Conservation (phyloP, 2,329 filamentous ascomycete genomes). For the Phialophora verrucosa region DNA sequence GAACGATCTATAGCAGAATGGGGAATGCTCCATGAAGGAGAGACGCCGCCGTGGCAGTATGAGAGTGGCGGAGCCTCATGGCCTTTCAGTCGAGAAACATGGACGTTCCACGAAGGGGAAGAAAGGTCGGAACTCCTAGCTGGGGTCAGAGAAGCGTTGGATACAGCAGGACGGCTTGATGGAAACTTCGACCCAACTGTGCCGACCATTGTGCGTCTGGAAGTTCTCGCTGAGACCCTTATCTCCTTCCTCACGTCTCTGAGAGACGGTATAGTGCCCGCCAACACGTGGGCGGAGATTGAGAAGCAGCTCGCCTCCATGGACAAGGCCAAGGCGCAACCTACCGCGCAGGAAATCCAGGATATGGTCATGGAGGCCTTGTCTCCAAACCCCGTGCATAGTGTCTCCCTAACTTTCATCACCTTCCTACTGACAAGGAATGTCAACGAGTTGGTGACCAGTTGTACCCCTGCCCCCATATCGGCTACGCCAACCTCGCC, state of each 20-base stretch:
- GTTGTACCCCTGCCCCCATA: constrained; percentile 15
- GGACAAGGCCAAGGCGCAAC: constrained; percentile 54
- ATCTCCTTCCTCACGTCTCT: constrained; percentile 76
- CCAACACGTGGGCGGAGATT: constrained; percentile 66
- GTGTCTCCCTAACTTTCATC: constrained; percentile 87
- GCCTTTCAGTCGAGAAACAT: constrained; percentile 63
- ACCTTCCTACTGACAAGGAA: constrained; percentile 74
- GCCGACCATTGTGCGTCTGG: constrained; percentile 70
- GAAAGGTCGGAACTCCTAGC: constrained; percentile 53
- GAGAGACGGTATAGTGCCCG: constrained; percentile 77
- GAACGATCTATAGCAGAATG: constrained; percentile 67
- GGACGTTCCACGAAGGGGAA: constrained; percentile 50
- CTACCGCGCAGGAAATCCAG: constrained; percentile 61
- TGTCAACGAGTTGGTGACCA: constrained; percentile 56
- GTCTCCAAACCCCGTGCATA: constrained; percentile 73
- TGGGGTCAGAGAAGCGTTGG: constrained; percentile 68
- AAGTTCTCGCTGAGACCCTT: constrained; percentile 73
- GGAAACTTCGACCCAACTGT: constrained; percentile 68
- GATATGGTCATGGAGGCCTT: constrained; percentile 75
- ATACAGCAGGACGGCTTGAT: constrained; percentile 68
- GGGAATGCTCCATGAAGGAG: constrained; percentile 60
- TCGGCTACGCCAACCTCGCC: neutral
- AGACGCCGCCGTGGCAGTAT: constrained; percentile 60
- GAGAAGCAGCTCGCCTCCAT: constrained; percentile 20
- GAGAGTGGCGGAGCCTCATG: constrained; percentile 56